These are phyloP conservation scores for Macrophomina tecta DNA, from an alignment of 2,329 filamentous ascomycete species.

Conservation along the genomic window DNA sequence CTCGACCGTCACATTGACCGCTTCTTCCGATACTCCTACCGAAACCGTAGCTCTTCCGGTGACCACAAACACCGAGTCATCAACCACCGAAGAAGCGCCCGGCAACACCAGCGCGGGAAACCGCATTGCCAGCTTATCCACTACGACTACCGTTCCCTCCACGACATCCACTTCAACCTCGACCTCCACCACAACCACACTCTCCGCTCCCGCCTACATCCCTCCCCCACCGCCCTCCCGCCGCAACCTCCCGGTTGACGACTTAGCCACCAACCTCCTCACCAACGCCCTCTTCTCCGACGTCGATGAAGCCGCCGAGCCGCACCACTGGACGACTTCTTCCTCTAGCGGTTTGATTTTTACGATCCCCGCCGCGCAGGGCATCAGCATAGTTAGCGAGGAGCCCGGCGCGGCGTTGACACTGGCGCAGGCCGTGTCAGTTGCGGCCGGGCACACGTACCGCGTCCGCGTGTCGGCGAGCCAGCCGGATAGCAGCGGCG, in stretches of 20 bases:
- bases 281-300: slow-evolving; percentile 37
- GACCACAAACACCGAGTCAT: slow-evolving; percentile 2
- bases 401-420: slow-evolving; percentile 33
- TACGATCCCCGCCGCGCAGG: slow-evolving; percentile 29
- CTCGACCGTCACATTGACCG: not conserved
- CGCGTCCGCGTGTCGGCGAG: slow-evolving; percentile 34
- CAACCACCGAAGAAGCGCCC: not conserved
- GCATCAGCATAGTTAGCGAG: slow-evolving; percentile 35
- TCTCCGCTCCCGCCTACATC: slow-evolving; percentile 2
- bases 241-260: slow-evolving; percentile 25
- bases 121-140: not conserved
- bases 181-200: slow-evolving; percentile 31
- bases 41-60: not conserved
- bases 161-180: not conserved
- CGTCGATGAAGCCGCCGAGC: slow-evolving; percentile 29
- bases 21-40: not conserved
- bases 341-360: slow-evolving; percentile 32
- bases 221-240: not conserved
- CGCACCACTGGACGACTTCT: slow-evolving; percentile 35
- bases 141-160: not conserved
- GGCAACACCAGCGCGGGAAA: slow-evolving; percentile 16
- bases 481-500: slow-evolving; percentile 33
- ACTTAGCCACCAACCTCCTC: slow-evolving; percentile 34
- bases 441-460: not conserved
- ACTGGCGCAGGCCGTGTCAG: slow-evolving; percentile 35